Evolutionary conservation across 2,329 filamentous ascomycete species (phyloP).

Genomic region (Aspergillus ochraceoroseus): DNA sequence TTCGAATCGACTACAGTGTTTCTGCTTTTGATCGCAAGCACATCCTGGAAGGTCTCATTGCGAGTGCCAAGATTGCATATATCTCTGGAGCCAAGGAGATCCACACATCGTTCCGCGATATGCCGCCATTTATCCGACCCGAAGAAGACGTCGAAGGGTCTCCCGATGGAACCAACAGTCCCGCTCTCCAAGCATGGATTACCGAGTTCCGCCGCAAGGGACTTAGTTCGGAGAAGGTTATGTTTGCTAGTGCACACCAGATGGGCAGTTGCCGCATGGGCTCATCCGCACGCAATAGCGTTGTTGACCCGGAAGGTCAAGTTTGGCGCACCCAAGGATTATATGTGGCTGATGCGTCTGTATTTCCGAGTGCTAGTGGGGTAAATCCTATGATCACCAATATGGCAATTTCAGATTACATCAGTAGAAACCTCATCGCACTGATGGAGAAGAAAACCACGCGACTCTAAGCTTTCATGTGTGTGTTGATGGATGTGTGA

Average conservation of each 20-base stretch:
- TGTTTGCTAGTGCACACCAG: conserved; percentile 48
- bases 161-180: conserved; percentile 50
- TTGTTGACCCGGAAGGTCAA: conserved; percentile 44
- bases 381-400: conserved; percentile 52
- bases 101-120: conserved; percentile 57
- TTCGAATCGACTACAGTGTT: conserved; percentile 64
- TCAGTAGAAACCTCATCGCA: conserved; percentile 40
- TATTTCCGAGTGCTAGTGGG: conserved; percentile 49
- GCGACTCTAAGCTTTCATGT: conserved; percentile 1
- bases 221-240: conserved; percentile 43
- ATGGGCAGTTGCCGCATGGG: conserved; percentile 52
- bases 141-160: conserved; percentile 22
- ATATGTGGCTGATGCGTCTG: conserved; percentile 48
- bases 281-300: conserved; percentile 36
- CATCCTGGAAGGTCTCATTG: conserved; percentile 66
- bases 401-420: conserved; percentile 49
- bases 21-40: conserved; percentile 68
- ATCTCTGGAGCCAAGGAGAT: conserved; percentile 78
- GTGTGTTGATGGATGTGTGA: conserved; percentile 1
- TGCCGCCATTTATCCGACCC: conserved; percentile 59
- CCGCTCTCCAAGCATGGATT: conserved; percentile 54
- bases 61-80: conserved; percentile 70
- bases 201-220: conserved; percentile 44
- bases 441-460: conserved; percentile 22
- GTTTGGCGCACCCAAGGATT: conserved; percentile 47